phyloP scores from a whole-genome alignment of 2,329 filamentous ascomycete genomes.

The Penicillium sp. region DNA sequence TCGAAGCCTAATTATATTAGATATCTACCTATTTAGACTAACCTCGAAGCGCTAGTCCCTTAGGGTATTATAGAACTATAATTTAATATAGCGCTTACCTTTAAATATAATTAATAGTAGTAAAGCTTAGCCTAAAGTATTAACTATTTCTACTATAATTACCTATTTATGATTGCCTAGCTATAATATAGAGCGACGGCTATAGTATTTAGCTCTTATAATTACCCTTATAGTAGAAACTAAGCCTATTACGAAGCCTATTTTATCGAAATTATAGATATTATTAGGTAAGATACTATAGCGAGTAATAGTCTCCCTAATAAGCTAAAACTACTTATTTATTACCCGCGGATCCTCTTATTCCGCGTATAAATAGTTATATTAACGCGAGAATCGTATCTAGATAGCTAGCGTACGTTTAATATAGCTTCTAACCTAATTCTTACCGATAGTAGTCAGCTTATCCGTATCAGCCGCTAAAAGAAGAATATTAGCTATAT shows the following conservation, averaged over 20 bases:
- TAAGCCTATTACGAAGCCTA: not conserved
- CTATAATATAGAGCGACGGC: not conserved
- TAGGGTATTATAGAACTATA: not conserved
- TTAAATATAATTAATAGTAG: not conserved
- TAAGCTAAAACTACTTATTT: not conserved
- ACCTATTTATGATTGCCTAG: not conserved
- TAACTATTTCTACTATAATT: not conserved
- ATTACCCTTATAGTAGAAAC: not conserved
- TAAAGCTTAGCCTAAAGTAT: not conserved
- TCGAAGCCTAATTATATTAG: too few species aligned
- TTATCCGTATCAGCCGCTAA: too few species aligned
- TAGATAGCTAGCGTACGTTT: not conserved
- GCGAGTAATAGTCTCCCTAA: not conserved
- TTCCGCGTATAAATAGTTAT: not conserved
- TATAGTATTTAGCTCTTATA: not conserved
- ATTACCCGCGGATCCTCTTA: not conserved
- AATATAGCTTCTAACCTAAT: not conserved
- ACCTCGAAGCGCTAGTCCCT: not conserved
- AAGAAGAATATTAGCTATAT: not conserved
- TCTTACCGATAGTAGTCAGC: not conserved
- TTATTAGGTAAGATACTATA: not conserved
- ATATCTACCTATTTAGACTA: too few species aligned
- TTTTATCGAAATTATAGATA: not conserved
- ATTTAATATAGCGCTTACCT: not conserved
- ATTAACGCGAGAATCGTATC: not conserved